Conservation (phyloP, 805 yeast genomes). For the Lachancea meyersii region DNA sequence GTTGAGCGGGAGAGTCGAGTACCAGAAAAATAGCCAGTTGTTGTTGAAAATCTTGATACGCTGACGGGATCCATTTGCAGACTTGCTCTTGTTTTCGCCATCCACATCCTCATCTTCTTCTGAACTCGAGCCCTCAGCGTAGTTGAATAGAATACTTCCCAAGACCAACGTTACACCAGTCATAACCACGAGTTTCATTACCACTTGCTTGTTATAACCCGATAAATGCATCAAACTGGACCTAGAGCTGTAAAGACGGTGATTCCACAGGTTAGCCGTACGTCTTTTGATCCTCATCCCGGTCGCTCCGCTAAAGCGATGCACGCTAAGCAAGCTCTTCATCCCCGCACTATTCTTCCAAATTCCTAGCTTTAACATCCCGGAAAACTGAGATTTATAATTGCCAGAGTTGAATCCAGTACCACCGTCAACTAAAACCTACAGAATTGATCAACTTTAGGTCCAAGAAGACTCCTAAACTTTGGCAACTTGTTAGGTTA, state of each 20-base stretch:
- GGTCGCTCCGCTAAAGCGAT: conserved; percentile 6
- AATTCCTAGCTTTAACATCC: conserved; percentile 5
- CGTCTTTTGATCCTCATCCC: conserved; percentile 23
- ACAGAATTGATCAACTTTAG: too few relatives aligned
- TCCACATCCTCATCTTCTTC: conserved; percentile 29
- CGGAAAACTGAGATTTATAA: not conserved
- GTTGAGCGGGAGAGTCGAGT: conserved; percentile 84
- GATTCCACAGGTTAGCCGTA: conserved; percentile 22
- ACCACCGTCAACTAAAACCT: too few relatives aligned
- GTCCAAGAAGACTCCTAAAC: too few relatives aligned
- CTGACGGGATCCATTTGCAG: conserved; percentile 25
- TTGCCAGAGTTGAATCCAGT: too few relatives aligned
- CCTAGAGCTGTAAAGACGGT: conserved; percentile 16
- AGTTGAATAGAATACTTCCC: conserved; percentile 21
- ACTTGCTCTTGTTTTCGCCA: conserved; percentile 44
- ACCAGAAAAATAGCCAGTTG: conserved; percentile 86
- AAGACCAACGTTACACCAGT: conserved; percentile 28
- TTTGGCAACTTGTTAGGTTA: too few relatives aligned
- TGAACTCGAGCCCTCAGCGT: conserved; percentile 22
- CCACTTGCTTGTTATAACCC: conserved; percentile 9
- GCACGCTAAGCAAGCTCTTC: conserved; percentile 18
- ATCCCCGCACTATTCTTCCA: conserved; percentile 19
- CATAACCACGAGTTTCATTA: conserved; percentile 26
- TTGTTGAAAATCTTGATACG: conserved; percentile 29
- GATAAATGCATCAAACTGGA: conserved; percentile 2